Evolutionary conservation across 306 rosid genomes (phyloP).

Genomic region (Ziziphus jujuba): DNA sequence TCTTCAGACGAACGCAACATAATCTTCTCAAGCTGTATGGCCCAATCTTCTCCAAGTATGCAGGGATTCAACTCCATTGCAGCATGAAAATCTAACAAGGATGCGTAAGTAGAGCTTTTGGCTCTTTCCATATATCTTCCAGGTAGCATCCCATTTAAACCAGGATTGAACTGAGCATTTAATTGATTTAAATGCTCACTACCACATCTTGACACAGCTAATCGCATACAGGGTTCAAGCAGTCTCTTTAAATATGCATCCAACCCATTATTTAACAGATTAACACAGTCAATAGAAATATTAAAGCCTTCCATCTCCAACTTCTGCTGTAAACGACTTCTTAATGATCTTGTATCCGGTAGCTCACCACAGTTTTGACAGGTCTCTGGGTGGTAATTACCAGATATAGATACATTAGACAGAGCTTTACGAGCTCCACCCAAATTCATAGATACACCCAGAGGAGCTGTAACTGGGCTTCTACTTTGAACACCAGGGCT

Average conservation of each 20-base stretch:
- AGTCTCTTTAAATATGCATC: slow-evolving; percentile 86
- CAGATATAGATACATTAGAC: slow-evolving; percentile 43
- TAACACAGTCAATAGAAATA: slow-evolving; percentile 57
- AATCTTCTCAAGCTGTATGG: slow-evolving; percentile 80
- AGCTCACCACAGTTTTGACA: slow-evolving; percentile 66
- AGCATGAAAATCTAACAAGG: slow-evolving; percentile 59
- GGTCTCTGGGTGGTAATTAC: slow-evolving; percentile 48
- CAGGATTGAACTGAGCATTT: slow-evolving; percentile 23
- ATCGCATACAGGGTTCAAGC: slow-evolving; percentile 61
- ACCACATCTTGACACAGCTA: slow-evolving; percentile 54
- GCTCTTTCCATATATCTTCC: slow-evolving; percentile 42
- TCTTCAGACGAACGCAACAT: slow-evolving; percentile 63
- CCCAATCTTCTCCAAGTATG: slow-evolving; percentile 79
- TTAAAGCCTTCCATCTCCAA: slow-evolving; percentile 66
- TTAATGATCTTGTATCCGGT: slow-evolving; percentile 69
- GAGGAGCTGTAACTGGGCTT: slow-evolving; percentile 95
- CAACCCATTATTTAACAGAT: slow-evolving; percentile 79
- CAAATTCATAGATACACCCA: slow-evolving; percentile 66
- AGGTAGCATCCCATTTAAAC: slow-evolving; percentile 34
- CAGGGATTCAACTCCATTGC: slow-evolving; percentile 82
- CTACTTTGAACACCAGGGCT: slow-evolving; percentile 88
- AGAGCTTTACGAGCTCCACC: slow-evolving; percentile 47
- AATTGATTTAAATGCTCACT: slow-evolving; percentile 30
- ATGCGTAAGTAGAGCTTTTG: slow-evolving; percentile 34
- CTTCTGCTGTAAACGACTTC: slow-evolving; percentile 66